Conservation (phyloP, 345 rosid species). For the Syzygium grande region DNA sequence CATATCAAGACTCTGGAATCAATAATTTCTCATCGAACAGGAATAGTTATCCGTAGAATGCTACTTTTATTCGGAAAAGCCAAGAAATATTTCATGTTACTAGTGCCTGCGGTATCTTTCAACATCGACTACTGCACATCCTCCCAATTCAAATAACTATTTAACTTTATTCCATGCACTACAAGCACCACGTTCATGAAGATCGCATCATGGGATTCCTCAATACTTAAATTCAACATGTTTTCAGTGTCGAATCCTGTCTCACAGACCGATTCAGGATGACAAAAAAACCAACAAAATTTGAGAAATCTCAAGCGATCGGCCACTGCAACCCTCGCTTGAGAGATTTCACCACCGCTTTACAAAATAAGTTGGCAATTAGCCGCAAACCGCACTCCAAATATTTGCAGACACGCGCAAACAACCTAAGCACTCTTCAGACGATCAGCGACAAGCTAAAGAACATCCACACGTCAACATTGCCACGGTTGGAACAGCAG, state of each 20-base stretch:
- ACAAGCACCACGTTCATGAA: background rate
- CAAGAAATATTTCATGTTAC: background rate
- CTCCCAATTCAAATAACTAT: too few relatives aligned
- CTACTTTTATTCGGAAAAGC: background rate
- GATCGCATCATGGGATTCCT: background rate
- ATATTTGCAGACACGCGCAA: background rate
- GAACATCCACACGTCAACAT: background rate
- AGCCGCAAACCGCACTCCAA: background rate
- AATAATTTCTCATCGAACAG: background rate
- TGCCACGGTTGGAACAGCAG: background rate
- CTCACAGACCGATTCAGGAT: background rate
- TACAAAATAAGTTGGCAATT: background rate
- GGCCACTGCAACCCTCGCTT: background rate
- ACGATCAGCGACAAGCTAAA: background rate
- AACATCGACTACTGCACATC: background rate
- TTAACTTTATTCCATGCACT: background rate
- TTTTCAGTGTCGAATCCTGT: background rate
- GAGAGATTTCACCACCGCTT: background rate
- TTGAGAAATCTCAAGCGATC: background rate
- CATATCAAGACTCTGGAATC: background rate
- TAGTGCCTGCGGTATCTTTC: background rate
- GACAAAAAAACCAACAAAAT: background rate
- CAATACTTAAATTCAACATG: background rate
- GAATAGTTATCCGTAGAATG: background rate
- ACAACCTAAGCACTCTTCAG: background rate